Conservation (phyloP, 2,329 filamentous ascomycete species). For the Aureobasidium sp. region DNA sequence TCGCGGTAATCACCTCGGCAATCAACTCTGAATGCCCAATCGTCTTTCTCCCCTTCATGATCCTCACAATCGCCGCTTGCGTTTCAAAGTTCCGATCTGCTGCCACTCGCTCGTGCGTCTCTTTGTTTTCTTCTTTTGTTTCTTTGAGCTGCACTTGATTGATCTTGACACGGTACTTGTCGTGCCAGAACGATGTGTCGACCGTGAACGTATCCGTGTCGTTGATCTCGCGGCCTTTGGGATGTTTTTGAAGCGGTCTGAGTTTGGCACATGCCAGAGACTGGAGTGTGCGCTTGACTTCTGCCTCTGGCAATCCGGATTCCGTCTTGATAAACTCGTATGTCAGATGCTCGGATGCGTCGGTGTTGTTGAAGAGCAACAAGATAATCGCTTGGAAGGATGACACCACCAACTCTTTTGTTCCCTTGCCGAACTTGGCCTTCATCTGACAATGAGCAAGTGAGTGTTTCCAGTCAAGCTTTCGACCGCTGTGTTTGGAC, state of each 20-base stretch:
- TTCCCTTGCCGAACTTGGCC: constrained; percentile 69
- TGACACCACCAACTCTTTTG: constrained; percentile 84
- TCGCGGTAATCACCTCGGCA: constrained; percentile 85
- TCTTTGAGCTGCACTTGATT: constrained; percentile 98
- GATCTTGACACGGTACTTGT: constrained; percentile 90
- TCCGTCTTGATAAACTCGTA: constrained; percentile 70
- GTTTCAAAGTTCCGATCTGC: constrained; percentile 93
- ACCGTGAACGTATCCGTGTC: constrained; percentile 76
- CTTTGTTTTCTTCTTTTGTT: constrained; percentile 89
- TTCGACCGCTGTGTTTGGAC: constrained; percentile 78
- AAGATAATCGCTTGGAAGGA: constrained; percentile 89
- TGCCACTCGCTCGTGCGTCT: constrained; percentile 82
- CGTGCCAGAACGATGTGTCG: constrained; percentile 68
- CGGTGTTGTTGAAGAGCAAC: constrained; percentile 75
- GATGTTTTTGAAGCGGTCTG: constrained; percentile 76
- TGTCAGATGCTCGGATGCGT: constrained; percentile 55
- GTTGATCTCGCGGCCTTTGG: constrained; percentile 70
- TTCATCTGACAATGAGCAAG: constrained; percentile 86
- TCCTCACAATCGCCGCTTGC: constrained; percentile 90
- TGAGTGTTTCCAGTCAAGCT: constrained; percentile 84
- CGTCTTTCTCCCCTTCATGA: constrained; percentile 89
- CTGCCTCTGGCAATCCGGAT: constrained; percentile 66
- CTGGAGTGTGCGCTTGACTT: constrained; percentile 85
- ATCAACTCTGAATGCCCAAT: constrained; percentile 84
- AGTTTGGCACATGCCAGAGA: constrained; percentile 88